Conservation (phyloP, 805 yeast species). For the Saccharomycopsis sp. region DNA sequence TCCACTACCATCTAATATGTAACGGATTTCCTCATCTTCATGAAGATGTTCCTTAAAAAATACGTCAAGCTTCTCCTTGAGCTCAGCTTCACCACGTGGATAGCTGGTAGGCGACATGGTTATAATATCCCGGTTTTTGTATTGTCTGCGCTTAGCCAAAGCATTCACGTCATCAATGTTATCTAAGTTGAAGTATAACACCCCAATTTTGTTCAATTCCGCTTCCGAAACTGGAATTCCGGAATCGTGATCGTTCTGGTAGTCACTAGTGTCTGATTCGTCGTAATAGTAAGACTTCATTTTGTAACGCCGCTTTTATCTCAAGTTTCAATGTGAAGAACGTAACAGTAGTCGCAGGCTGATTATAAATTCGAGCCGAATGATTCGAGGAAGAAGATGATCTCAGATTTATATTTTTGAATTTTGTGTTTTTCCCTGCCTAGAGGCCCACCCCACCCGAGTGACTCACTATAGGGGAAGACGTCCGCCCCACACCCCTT, state of each 20-base stretch:
- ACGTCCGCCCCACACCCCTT: neutral
- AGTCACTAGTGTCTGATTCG: conserved; percentile 45
- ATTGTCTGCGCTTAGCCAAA: conserved; percentile 62
- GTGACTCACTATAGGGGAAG: neutral
- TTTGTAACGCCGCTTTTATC: conserved; percentile 10
- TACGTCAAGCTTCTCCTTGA: conserved; percentile 55
- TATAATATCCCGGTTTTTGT: conserved; percentile 75
- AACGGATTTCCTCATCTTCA: conserved; percentile 95
- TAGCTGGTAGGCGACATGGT: conserved; percentile 53
- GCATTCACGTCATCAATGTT: conserved; percentile 48
- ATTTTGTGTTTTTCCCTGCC: neutral
- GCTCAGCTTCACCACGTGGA: conserved; percentile 51
- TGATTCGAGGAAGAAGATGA: neutral
- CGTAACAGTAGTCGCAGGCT: neutral
- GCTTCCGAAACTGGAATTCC: conserved; percentile 50
- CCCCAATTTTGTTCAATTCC: conserved; percentile 56
- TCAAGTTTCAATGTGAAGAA: neutral
- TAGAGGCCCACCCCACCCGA: neutral
- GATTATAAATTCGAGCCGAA: neutral
- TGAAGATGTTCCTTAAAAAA: conserved; percentile 86
- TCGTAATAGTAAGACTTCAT: conserved; percentile 63
- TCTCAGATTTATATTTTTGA: no score
- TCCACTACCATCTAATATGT: conserved; percentile 83
- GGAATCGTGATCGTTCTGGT: conserved; percentile 65
- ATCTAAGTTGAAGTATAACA: conserved; percentile 49